A percentile compares a stretch with the other conserved stretches of the same genome.
Conservation (phyloP, 257 asterid genomes). For the Forsythia viridissima region DNA sequence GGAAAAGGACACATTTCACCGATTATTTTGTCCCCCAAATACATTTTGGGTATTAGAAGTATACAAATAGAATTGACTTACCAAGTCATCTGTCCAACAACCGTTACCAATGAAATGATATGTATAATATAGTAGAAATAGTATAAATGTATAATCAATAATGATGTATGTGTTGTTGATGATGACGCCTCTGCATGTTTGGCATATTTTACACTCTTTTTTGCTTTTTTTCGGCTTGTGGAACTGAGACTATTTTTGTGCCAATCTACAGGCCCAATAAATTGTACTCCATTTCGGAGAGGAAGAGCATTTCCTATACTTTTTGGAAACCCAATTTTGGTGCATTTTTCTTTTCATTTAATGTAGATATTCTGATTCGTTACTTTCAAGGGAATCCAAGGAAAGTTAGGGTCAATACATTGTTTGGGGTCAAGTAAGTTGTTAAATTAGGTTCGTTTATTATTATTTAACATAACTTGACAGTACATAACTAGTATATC, state of each 20-base stretch:
- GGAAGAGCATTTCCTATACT: background rate
- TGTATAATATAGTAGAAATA: background rate
- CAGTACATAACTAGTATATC: no score
- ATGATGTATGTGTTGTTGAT: constrained; percentile 5
- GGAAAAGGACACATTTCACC: constrained; percentile 19
- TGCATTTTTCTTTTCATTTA: background rate
- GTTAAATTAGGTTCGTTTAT: no score
- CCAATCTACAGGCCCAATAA: background rate
- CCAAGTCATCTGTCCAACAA: constrained; percentile 29
- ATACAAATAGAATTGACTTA: constrained; percentile 23
- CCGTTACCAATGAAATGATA: constrained; percentile 7
- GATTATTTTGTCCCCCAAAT: background rate
- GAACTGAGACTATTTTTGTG: background rate
- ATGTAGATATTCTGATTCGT: background rate
- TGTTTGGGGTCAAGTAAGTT: no score
- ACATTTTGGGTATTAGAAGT: constrained; percentile 18
- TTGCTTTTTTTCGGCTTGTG: no score
- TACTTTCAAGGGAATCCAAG: background rate
- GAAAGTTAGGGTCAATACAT: background rate
- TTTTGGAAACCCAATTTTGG: background rate
- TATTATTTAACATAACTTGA: no score
- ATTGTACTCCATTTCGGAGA: background rate
- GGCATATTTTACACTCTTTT: background rate
- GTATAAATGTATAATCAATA: background rate
- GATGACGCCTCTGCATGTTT: constrained; percentile 15